Evolutionary conservation across 495 filamentous ascomycete genomes (phyloP).

Genomic region (Penicillium salamii): DNA sequence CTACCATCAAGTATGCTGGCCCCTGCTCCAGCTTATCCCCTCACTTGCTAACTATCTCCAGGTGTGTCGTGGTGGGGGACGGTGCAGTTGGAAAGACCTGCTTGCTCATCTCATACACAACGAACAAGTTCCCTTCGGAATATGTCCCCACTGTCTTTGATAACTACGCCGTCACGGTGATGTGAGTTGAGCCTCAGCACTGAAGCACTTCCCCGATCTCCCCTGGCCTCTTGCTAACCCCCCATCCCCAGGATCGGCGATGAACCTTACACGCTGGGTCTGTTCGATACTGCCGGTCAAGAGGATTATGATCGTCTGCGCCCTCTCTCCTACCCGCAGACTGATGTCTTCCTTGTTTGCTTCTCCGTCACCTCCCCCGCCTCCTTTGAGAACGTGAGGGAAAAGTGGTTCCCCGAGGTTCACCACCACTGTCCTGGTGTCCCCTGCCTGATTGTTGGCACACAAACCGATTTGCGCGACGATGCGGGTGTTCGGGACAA

Average conservation of each 20-base stretch:
- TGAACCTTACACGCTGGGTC: constrained; percentile 93
- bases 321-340: constrained; percentile 95
- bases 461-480: constrained; percentile 93
- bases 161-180: constrained; percentile 99
- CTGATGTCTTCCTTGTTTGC: constrained; percentile 97
- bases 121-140: constrained; percentile 99
- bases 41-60: constrained; percentile 41
- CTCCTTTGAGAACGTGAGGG: constrained; percentile 97
- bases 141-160: constrained; percentile 99
- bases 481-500: constrained; percentile 87
- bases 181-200: constrained; percentile 60
- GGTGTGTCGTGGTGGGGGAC: constrained; percentile 98
- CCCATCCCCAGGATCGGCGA: constrained; percentile 83
- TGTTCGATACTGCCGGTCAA: constrained; percentile 98
- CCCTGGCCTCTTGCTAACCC: not conserved
- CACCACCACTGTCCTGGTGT: constrained; percentile 98
- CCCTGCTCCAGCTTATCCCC: constrained; percentile 16
- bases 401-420: constrained; percentile 99
- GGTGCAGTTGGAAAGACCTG: constrained; percentile 99
- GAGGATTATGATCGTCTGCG: constrained; percentile 98
- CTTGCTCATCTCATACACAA: constrained; percentile 97
- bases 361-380: constrained; percentile 99
- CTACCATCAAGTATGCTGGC: constrained; percentile 36
- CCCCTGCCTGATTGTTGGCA: constrained; percentile 96
- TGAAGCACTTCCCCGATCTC: not conserved